A percentile compares a stretch with the other conserved stretches of the same genome.
Evolutionary conservation across 345 rosid genomes (phyloP).

Genomic region (Mallotus nudiflorus): DNA sequence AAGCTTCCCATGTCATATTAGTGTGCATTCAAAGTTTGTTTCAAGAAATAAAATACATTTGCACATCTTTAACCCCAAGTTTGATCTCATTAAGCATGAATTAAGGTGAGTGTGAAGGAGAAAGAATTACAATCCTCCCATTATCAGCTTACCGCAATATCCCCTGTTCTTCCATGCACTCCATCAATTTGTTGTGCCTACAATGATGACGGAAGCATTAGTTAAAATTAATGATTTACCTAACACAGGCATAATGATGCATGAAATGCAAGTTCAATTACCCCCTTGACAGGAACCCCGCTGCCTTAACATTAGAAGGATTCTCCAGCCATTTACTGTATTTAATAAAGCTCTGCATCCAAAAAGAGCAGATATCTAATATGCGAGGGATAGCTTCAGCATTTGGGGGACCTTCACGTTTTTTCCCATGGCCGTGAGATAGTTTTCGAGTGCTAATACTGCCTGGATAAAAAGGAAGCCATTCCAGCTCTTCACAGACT

Average conservation of each 20-base stretch:
- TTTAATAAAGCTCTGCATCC: slow-evolving; percentile 93
- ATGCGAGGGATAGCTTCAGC: slow-evolving; percentile 68
- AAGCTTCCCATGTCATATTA: slow-evolving; percentile 5
- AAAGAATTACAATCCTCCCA: slow-evolving; percentile 3
- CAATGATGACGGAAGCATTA: slow-evolving; percentile 17
- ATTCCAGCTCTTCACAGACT: slow-evolving; percentile 93
- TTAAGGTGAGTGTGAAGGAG: neutral
- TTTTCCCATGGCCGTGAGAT: slow-evolving; percentile 57
- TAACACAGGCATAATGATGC: slow-evolving; percentile 2
- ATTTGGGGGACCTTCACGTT: slow-evolving; percentile 64
- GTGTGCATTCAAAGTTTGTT: neutral
- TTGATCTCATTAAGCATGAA: neutral
- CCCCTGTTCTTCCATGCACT: slow-evolving; percentile 70
- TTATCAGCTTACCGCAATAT: slow-evolving; percentile 55
- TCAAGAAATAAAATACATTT: neutral
- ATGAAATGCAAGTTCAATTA: slow-evolving; percentile 32
- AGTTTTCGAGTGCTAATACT: slow-evolving; percentile 36
- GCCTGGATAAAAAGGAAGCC: slow-evolving; percentile 82
- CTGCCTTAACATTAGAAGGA: slow-evolving; percentile 86
- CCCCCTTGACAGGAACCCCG: slow-evolving; percentile 85
- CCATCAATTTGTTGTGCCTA: slow-evolving; percentile 78
- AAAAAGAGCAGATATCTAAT: slow-evolving; percentile 82
- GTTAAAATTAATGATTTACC: slow-evolving; percentile 11
- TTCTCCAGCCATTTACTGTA: slow-evolving; percentile 93
- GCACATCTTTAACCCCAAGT: neutral